Evolutionary conservation across 2,329 filamentous ascomycete genomes (phyloP), one percentile per base, ranked within the genome.

Genomic region (Madurella mycetomatis): DNA sequence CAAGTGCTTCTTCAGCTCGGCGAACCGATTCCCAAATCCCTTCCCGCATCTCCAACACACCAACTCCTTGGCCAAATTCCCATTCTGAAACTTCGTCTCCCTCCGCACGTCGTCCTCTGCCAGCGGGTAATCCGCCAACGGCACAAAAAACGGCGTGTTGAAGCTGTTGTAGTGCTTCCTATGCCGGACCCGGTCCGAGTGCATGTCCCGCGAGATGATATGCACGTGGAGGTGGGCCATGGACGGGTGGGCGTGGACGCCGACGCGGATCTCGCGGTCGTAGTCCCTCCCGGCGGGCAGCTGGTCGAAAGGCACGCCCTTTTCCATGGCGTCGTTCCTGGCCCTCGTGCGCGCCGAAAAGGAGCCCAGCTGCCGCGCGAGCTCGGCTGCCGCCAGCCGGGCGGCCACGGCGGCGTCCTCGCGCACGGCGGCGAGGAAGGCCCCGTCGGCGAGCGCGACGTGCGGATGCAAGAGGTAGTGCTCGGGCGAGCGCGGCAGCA

Each of bases 191-290:
- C 78, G 79, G 11, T 81, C 78, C 39, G 86, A 90, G 63, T 83
- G 78, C 77, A 89, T 86, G 68, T 99, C 94, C 16, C 83, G 76
- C 40, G 88, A 90, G 54, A 97, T 72, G 31, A 97, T 83, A 70
- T 99, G 94, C 4, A 97, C 78, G 71, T 99, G 94, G 51, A 97
- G 68, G 69, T 97, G 90, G 59, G 82, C 86, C 94, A 99, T 97
- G 53, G 87, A 92, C 2, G 94, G 94, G 62, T 86, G 83, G 2
- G 90, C 87, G 72, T 99, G 94, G 8, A 96, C 81, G 13, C 94
- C 94, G 17, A 85, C 80, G 47, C 82, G 80, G 47, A 97, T 79
- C 25, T 94, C 90, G 12, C 75, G 73, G 41, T 75, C 72, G 89
- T 91, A 97, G 71, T 96, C 85, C 19, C 92, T 79, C 0, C 91